These are phyloP conservation scores for Chenopodium suecicum DNA, from an alignment of 148 eudicot species.

Conservation along the genomic window DNA sequence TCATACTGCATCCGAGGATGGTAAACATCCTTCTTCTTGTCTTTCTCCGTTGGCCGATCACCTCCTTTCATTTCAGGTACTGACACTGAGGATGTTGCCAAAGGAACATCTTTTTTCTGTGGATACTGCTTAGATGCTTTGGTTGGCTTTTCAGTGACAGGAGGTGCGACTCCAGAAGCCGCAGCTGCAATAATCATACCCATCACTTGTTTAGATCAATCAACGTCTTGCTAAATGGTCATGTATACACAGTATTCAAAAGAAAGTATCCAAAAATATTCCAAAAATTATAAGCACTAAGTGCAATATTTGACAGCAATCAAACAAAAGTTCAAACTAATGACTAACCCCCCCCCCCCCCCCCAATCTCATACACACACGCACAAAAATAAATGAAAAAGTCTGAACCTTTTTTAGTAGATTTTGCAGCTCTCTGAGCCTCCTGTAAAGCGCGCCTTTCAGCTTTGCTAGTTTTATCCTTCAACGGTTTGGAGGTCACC, in stretches of 20 bases:
- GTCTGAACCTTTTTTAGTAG: slow-evolving; percentile 53
- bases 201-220: slow-evolving; percentile 6
- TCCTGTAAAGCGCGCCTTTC: slow-evolving; percentile 93
- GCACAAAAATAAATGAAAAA: background rate
- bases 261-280: background rate
- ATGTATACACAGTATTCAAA: background rate
- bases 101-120: slow-evolving; percentile 47
- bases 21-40: slow-evolving; percentile 75
- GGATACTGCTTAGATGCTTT: slow-evolving; percentile 46
- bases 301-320: background rate
- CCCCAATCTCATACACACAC: background rate
- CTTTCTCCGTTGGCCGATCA: slow-evolving; percentile 65
- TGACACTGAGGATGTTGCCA: slow-evolving; percentile 39
- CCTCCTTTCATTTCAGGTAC: slow-evolving; percentile 59
- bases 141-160: slow-evolving; percentile 34
- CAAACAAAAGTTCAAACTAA: background rate
- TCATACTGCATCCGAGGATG: slow-evolving; percentile 94
- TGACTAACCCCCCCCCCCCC: background rate
- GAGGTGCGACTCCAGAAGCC: slow-evolving; percentile 32
- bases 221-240: background rate
- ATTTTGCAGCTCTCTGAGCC: slow-evolving; percentile 93
- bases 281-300: background rate
- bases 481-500: slow-evolving; percentile 48
- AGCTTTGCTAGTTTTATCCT: slow-evolving; percentile 79
- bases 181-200: slow-evolving; percentile 28